These are phyloP conservation scores for Aspergillus awamori DNA, from an alignment of 2,329 filamentous ascomycete species.

Conservation along the genomic window DNA sequence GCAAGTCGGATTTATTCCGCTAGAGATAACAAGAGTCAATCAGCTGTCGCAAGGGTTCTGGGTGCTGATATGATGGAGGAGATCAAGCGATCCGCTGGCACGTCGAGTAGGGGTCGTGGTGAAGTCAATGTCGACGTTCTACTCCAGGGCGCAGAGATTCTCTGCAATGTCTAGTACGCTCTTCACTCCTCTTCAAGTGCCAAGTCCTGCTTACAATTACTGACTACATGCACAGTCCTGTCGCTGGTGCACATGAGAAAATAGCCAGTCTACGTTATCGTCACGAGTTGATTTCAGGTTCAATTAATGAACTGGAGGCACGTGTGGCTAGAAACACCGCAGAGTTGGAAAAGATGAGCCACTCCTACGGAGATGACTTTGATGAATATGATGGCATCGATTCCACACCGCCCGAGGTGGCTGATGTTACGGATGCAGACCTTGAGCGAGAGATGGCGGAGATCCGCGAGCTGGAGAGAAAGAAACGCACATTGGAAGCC, in stretches of 20 bases:
- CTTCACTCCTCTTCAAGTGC: neutral
- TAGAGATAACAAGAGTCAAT: constrained; percentile 67
- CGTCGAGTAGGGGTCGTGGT: constrained; percentile 56
- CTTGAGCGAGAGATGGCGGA: constrained; percentile 54
- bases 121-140: constrained; percentile 87
- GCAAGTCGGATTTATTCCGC: constrained; percentile 52
- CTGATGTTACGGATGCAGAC: constrained; percentile 46
- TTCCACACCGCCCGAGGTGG: constrained; percentile 24
- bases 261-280: constrained; percentile 73
- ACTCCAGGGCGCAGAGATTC: constrained; percentile 82
- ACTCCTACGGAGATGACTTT: constrained; percentile 57
- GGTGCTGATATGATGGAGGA: constrained; percentile 84
- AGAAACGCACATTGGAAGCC: constrained; percentile 64
- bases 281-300: constrained; percentile 70
- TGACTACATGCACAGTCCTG: constrained; percentile 55
- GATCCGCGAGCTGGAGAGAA: constrained; percentile 64
- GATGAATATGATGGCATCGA: constrained; percentile 55
- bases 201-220: neutral
- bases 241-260: constrained; percentile 75
- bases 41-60: constrained; percentile 85
- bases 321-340: constrained; percentile 76
- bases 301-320: constrained; percentile 77
- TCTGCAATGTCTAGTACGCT: constrained; percentile 78
- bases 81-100: constrained; percentile 65
- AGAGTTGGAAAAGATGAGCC: constrained; percentile 73